Evolutionary conservation across 1,284 basidiomycete genomes (phyloP).

Genomic region (Pseudomicrostroma phylloplanum): DNA sequence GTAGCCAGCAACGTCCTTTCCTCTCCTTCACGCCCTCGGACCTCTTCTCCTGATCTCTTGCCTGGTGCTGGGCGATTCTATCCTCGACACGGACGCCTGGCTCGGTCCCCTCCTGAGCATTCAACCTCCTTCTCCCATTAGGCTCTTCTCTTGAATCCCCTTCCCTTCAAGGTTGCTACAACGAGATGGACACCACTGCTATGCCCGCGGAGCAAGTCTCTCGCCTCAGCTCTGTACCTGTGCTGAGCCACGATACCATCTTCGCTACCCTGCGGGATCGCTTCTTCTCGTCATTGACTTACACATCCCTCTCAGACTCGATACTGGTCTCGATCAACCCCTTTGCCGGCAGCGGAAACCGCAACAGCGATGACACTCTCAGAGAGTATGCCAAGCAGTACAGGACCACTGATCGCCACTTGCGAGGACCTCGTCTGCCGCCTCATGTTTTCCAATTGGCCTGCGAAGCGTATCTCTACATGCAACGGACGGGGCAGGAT

Average conservation of each 20-base stretch:
- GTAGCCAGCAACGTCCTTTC: no score
- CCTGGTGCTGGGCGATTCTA: no score
- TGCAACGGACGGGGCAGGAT: constrained; percentile 86
- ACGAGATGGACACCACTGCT: no score
- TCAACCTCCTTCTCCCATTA: no score
- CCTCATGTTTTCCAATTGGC: constrained; percentile 85
- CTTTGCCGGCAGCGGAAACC: constrained; percentile 37
- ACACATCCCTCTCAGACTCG: constrained; percentile 44
- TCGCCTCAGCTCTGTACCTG: neutral
- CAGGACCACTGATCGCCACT: constrained; percentile 34
- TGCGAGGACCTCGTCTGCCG: constrained; percentile 52
- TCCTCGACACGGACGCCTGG: no score
- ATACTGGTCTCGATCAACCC: constrained; percentile 47
- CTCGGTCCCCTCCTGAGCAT: no score
- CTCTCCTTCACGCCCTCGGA: no score
- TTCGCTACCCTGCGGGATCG: constrained; percentile 37
- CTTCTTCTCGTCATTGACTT: constrained; percentile 37
- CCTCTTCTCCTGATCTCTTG: no score
- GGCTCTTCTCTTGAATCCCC: no score
- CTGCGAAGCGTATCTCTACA: constrained; percentile 90
- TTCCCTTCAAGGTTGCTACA: no score
- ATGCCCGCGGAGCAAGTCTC: neutral
- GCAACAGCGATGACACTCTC: constrained; percentile 44
- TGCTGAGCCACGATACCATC: constrained; percentile 29
- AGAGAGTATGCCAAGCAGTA: constrained; percentile 42